Base-by-base conservation (phyloP, 257 asterid genomes). In the Cruciata laevipes region DNA sequence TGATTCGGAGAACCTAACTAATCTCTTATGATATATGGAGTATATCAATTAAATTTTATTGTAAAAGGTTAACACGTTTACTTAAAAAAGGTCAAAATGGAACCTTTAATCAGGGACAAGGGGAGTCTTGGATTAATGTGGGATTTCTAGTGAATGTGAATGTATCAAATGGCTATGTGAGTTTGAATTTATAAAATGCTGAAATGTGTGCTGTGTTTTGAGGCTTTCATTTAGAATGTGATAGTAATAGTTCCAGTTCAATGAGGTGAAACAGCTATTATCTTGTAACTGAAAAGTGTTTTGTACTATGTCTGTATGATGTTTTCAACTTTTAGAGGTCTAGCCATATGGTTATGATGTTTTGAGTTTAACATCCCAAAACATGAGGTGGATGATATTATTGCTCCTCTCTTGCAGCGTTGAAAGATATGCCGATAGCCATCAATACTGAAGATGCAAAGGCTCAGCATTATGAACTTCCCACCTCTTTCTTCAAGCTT, bases 401-500 rank as follows among this genome's bases (percentile, higher is more conserved):
- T 58, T 74, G 61, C 51, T 65, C 53, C 56, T 40, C 70, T 67
- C 40, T 76, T 78, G 83, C 88, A 93, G 97, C 91, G 30, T 69
- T 93, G 86, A 83, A 72, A 70, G 89, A 86, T 76, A 82, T 90
- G 96, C 96, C 97, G 0, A 90, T 90, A 72, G 97, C 97, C 37
- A 79, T 93, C 71, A 71, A 83, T 79, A 88, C 97, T 18, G 98
- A 93, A 49, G 76, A 64, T 67, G 81, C 98, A 5, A 90, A 93
- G 77, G 67, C 86, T 70, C 97, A 93, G 68, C 97, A 90, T 70
- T 93, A 90, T 38, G 98, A 90, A 67, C 80, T 93, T 62, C 97
- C 98, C 2, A 90, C 97, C 2, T 83, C 96, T 65, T 93, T 90
- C 91, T 93, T 90, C 89, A 81, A 86, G 84, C 84, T 90, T 61